phyloP scores from a whole-genome alignment of 345 rosid species.

The Lepidium africanum region DNA sequence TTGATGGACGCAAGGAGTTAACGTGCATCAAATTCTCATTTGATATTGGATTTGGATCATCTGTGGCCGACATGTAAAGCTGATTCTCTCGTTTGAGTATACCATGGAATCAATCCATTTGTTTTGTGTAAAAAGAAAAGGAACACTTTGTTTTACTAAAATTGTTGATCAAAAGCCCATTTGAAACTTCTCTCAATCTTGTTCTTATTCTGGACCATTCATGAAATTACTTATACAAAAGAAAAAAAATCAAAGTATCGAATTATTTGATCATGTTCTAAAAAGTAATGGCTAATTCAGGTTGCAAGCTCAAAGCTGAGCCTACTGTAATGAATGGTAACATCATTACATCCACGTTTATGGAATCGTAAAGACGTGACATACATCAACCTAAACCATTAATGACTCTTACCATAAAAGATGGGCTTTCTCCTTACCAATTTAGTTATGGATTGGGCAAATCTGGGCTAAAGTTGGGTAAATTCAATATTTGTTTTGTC shows the following conservation, averaged over 20 bases:
- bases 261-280: neutral
- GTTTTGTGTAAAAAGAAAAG: constrained; percentile 4
- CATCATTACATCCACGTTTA: neutral
- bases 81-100: neutral
- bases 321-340: neutral
- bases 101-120: neutral
- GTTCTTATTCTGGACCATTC: neutral
- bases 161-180: neutral
- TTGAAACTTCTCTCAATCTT: constrained; percentile 2
- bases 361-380: neutral
- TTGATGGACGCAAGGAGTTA: constrained; percentile 42
- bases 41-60: constrained; percentile 52
- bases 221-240: neutral
- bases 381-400: neutral
- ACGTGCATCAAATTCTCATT: constrained; percentile 82
- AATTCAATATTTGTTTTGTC: neutral
- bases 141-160: neutral
- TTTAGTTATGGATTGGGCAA: neutral
- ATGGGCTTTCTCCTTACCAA: neutral
- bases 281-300: neutral
- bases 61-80: constrained; percentile 49
- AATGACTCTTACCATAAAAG: neutral
- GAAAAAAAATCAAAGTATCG: neutral
- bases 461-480: neutral
- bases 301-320: neutral